Evolutionary conservation across 176 grass and related monocot species (phyloP), one percentile per base, ranked within the genome.

Genomic region (Carex littledalei): DNA sequence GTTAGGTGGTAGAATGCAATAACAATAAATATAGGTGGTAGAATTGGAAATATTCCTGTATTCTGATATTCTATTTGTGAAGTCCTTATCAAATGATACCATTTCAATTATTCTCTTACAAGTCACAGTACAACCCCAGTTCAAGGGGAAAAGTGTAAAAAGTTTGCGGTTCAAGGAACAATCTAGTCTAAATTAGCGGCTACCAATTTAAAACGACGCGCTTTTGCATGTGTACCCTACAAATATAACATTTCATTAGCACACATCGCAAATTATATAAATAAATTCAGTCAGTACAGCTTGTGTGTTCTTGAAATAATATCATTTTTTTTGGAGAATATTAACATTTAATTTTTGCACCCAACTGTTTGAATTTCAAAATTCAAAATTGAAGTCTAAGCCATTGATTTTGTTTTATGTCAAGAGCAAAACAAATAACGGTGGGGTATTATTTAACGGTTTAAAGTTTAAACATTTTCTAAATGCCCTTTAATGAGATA

Each of bases 41-140:
- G 21, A 31, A 32, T 55, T 54, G 50, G 24, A 78, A 78, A 32
- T 32, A 10, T 18, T 55, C 16, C 50, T 10, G 21, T 17, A 14
- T 49, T 56, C 50, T 35, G 14, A 67, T 76, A 76, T 76, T 76
- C 72, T 76, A 32, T 78, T 56, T 56, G 15, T 14, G 12, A 78
- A 26, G 47, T 78, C 73, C 1, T 32, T 78, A 14, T 78, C 73
- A 77, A 75, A 77, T 77, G 49, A 31, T 78, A 31, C 49, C 49
- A 73, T 71, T 73, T 73, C 74, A 56, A 52, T 53, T 82, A 66
- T 68, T 68, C 62, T 53, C 60, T 65, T 63, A 54, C 35, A 4
- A 31, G 16, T 49, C 47, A 72, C 24, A 29, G 4, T 47, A 10
- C 10, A 8, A n/a, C 13, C 58, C 41, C 41, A 68, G 8, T 68